phyloP scores from a whole-genome alignment of 2,329 filamentous ascomycete genomes.

The Diaporthe amygdali region DNA sequence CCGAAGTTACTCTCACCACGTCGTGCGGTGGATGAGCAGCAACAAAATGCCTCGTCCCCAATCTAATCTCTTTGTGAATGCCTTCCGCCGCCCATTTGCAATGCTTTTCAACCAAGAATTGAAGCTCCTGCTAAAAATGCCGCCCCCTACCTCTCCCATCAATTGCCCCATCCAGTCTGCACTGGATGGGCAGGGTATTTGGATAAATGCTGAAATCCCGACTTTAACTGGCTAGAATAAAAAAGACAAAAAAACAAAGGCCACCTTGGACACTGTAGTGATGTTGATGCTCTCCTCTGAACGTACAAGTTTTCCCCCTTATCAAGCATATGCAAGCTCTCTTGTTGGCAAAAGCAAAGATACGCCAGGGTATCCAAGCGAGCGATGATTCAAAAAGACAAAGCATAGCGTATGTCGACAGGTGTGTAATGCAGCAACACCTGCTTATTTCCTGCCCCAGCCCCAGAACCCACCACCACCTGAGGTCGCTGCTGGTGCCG shows the following conservation, averaged over 20 bases:
- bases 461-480: conserved; percentile 59
- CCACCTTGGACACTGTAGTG: background rate
- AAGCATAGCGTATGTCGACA: background rate
- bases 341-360: conserved; percentile 2
- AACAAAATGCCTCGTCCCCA: conserved; percentile 7
- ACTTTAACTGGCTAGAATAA: background rate
- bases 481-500: conserved; percentile 16
- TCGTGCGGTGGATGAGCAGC: background rate
- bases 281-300: background rate
- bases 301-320: background rate
- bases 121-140: conserved; percentile 7
- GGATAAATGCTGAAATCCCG: background rate
- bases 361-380: conserved; percentile 23
- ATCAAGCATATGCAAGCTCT: conserved; percentile 14
- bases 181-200: conserved; percentile 11
- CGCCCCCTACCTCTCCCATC: background rate
- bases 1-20: conserved; percentile 1
- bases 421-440: background rate
- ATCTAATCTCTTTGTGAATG: conserved; percentile 7
- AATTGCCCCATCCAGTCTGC: background rate
- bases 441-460: conserved; percentile 45
- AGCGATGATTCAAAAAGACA: conserved; percentile 19
- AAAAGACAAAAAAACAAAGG: background rate
- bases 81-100: background rate
- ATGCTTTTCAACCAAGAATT: conserved; percentile 13